Evolutionary conservation across 192 early-diverging fungal species (phyloP).

Genomic region (Funneliformis geosporum): DNA sequence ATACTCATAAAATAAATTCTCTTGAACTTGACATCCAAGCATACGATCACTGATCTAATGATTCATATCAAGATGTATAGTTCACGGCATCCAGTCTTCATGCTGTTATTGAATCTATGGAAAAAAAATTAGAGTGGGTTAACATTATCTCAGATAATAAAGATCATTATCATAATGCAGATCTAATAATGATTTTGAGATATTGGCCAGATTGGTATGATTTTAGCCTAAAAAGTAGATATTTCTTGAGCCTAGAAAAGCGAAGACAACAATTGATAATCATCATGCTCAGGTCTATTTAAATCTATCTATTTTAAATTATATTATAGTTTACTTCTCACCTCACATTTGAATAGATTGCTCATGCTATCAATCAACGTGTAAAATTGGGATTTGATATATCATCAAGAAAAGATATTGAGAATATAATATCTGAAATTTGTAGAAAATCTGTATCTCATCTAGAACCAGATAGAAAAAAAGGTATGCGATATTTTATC

Average conservation of each 20-base stretch:
- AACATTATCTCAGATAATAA: not conserved
- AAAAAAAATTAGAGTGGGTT: not conserved
- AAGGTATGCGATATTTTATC: not conserved
- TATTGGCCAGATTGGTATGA: not conserved
- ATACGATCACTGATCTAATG: not conserved
- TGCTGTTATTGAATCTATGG: not conserved
- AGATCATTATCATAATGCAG: not conserved
- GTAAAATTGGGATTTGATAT: conserved; percentile 7
- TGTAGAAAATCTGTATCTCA: not conserved
- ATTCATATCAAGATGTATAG: not conserved
- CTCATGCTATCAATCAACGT: not conserved
- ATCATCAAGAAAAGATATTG: not conserved
- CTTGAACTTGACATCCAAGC: not conserved
- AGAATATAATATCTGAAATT: not conserved
- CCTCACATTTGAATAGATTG: not conserved
- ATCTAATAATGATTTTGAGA: not conserved
- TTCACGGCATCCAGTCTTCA: not conserved
- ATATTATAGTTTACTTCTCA: too few relatives aligned
- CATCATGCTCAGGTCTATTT: not conserved
- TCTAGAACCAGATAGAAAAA: not conserved
- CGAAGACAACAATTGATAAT: not conserved
- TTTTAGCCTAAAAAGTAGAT: not conserved
- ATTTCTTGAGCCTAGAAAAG: not conserved
- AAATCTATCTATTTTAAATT: too few relatives aligned
- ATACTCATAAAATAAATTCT: not conserved